Base-by-base conservation (phyloP, 768 basidiomycete species). In the Epithele typhae region DNA sequence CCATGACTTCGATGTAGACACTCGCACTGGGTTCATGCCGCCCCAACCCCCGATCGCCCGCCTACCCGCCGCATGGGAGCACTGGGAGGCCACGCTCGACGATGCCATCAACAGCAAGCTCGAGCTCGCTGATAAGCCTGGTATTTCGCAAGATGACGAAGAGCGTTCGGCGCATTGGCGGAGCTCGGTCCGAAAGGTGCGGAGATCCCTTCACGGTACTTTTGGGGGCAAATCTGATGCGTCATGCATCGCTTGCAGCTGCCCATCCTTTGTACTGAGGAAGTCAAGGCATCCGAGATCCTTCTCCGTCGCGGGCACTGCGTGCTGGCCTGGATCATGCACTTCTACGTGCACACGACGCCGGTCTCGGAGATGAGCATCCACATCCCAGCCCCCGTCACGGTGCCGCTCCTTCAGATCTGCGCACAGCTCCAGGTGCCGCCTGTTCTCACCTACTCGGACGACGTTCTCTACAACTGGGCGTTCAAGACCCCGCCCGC, bases 391-490 rank as follows among this genome's bases (percentile, higher is more conserved):
- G 65, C 73, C 0, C 67, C 82, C 0, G 66, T 97, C 43, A 74
- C 87, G 8, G 63, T 91, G 5, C 93, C 94, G 1, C 76, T 92
- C 25, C 72, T 92, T n/a, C 74, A 79, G 46, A 75, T 92, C 14
- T 87, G 79, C 19, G 63, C 71, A 0, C 68, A 83, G 37, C 79
- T 96, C 9, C 81, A 87, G 45, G 68, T 96, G 2, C 93, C 94
- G 0, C 92, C 94, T 0, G 72, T 95, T 32, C 73, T 92, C 47
- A 96, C 92, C 4, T 96, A 92, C 61, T 84, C 92, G 9, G 92
- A 95, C 62, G 85, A 84, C 23, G 92, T 96, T 6, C 76, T 96
- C 22, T 96, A 92, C 68, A 95, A 95, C 62, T 89, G 86, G 84
- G 62, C 57, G 4, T 61, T 60, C 49, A 64, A 59, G 37, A 38